Percentiles rank a stretch among this genome's conserved stretches.
Evolutionary conservation across 2,329 filamentous ascomycete species (phyloP).

Genomic region (Neofusicoccum parvum): DNA sequence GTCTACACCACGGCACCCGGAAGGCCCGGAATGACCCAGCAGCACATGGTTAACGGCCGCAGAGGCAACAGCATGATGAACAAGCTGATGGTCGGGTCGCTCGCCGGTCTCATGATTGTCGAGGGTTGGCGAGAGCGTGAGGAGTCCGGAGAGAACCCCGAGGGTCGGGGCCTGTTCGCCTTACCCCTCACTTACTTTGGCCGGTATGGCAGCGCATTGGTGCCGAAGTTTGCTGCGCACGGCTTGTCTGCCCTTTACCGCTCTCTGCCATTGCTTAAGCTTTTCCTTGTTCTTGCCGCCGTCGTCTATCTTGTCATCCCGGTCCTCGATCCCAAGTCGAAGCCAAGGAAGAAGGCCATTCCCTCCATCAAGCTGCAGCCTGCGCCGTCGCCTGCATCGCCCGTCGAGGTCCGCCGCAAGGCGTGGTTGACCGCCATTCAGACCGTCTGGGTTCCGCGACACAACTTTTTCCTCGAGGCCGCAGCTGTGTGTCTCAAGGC

Average conservation of each 20-base stretch:
- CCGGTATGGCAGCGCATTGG: slow-evolving; percentile 33
- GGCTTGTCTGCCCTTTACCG: slow-evolving; percentile 22
- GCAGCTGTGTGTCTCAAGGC: slow-evolving; percentile 79
- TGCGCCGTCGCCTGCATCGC: slow-evolving; percentile 74
- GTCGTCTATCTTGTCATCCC: slow-evolving; percentile 60
- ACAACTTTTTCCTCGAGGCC: slow-evolving; percentile 83
- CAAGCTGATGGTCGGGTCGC: slow-evolving; percentile 89
- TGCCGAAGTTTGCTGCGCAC: slow-evolving; percentile 29
- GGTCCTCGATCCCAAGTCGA: slow-evolving; percentile 59
- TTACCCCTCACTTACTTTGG: slow-evolving; percentile 40
- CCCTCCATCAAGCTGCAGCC: slow-evolving; percentile 44
- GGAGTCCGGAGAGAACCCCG: slow-evolving; percentile 53
- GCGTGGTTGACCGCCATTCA: slow-evolving; percentile 94
- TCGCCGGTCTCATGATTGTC: slow-evolving; percentile 83
- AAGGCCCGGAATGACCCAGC: slow-evolving; percentile 27
- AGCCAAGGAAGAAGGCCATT: slow-evolving; percentile 52
- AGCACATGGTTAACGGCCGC: slow-evolving; percentile 44
- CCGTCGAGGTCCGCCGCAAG: slow-evolving; percentile 81
- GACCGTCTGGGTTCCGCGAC: slow-evolving; percentile 86
- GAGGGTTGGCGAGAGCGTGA: slow-evolving; percentile 72
- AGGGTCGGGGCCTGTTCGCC: slow-evolving; percentile 45
- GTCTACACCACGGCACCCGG: slow-evolving; percentile 30
- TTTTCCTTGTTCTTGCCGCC: slow-evolving; percentile 54
- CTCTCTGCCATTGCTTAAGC: slow-evolving; percentile 50
- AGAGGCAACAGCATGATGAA: slow-evolving; percentile 56